phyloP scores from a whole-genome alignment of 148 eudicot species.

The Fallopia convolvulus region DNA sequence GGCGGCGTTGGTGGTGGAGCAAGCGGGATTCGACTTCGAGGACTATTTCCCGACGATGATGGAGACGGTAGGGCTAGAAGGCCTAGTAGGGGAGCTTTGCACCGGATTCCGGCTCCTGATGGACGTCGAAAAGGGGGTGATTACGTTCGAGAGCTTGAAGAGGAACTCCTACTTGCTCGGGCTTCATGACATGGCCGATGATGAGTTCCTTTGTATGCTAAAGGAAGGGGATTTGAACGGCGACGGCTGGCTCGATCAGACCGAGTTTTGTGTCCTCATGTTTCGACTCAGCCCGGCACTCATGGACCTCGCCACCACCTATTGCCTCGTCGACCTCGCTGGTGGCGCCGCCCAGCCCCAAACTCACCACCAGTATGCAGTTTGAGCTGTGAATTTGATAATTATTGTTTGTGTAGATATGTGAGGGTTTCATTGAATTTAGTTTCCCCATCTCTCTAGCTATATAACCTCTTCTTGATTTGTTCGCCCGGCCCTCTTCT shows the following conservation, averaged over 20 bases:
- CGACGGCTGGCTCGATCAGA: not conserved
- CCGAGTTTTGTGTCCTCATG: not conserved
- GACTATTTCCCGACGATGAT: slow-evolving; percentile 3
- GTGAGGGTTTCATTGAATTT: no score
- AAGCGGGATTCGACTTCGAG: not conserved
- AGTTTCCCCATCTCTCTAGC: no score
- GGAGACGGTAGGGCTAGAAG: not conserved
- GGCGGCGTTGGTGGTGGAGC: not conserved
- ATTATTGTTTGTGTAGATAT: no score
- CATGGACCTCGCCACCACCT: slow-evolving; percentile 1
- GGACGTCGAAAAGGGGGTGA: not conserved
- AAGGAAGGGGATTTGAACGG: not conserved
- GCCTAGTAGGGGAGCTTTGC: not conserved
- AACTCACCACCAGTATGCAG: not conserved
- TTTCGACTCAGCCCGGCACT: not conserved
- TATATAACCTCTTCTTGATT: no score
- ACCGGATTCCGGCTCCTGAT: not conserved
- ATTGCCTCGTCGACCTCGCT: not conserved
- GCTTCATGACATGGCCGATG: not conserved
- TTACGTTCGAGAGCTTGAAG: not conserved
- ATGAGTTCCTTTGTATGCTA: not conserved
- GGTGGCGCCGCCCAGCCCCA: not conserved
- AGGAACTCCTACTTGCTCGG: not conserved
- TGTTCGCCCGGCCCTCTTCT: no score
- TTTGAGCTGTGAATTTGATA: no score